Percentiles rank a stretch among this genome's conserved stretches.
Evolutionary conservation across 2,329 filamentous ascomycete species (phyloP).

Genomic region (Monilinia vaccinii-corymbosi): DNA sequence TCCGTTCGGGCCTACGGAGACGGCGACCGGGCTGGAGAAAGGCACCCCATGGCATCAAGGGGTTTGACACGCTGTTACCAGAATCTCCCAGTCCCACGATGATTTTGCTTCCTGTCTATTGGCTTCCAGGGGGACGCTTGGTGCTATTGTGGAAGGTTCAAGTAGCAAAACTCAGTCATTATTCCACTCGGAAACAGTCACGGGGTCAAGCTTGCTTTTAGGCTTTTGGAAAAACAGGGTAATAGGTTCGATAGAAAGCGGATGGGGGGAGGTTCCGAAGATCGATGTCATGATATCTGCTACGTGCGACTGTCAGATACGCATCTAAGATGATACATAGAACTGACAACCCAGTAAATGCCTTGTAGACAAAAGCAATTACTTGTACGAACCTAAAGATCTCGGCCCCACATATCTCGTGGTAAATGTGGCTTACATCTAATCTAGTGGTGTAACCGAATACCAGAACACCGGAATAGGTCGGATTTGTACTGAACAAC

Average conservation of each 20-base stretch:
- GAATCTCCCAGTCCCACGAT: not conserved
- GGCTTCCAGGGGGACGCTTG: not conserved
- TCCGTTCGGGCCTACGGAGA: not conserved
- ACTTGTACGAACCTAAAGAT: not conserved
- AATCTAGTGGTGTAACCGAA: slow-evolving; percentile 2
- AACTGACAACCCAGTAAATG: not conserved
- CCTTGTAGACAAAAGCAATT: not conserved
- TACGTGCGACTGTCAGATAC: not conserved
- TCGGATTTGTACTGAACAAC: not conserved
- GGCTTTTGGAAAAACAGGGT: not conserved
- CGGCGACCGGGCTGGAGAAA: not conserved
- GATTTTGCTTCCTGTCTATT: not conserved
- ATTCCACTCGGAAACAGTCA: not conserved
- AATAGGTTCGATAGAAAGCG: not conserved
- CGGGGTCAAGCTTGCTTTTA: not conserved
- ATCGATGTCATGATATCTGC: not conserved
- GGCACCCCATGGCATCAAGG: not conserved
- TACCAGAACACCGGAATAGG: not conserved
- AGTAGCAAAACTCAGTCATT: not conserved
- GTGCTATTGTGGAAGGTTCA: not conserved
- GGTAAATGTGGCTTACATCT: not conserved
- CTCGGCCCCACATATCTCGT: not conserved
- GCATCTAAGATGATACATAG: not conserved
- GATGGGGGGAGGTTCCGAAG: not conserved
- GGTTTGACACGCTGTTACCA: not conserved